phyloP scores from a whole-genome alignment of 257 asterid genomes.

The Nicotiana undulata region DNA sequence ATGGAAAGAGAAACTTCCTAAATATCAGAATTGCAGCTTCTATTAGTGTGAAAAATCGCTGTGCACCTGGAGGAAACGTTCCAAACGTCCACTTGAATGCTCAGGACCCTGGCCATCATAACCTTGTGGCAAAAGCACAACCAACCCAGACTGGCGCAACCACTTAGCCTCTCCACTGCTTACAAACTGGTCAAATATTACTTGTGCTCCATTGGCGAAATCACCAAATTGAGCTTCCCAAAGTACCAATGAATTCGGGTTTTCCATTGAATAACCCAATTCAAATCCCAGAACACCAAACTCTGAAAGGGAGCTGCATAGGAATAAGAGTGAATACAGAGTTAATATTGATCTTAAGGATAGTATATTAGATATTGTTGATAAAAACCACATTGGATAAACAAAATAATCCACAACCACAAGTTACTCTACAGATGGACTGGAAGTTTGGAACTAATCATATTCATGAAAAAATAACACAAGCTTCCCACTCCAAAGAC shows the following conservation, averaged over 20 bases:
- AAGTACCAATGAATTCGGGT: slow-evolving; percentile 21
- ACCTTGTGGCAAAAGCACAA: slow-evolving; percentile 62
- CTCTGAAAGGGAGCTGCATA: slow-evolving; percentile 22
- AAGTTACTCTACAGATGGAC: not conserved
- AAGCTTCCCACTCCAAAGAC: not conserved
- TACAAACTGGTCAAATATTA: slow-evolving; percentile 64
- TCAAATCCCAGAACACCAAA: slow-evolving; percentile 32
- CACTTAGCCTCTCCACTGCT: slow-evolving; percentile 81
- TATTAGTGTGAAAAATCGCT: slow-evolving; percentile 5
- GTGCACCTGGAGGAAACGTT: slow-evolving; percentile 66
- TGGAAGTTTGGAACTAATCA: not conserved
- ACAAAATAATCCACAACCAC: not conserved
- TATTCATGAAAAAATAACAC: not conserved
- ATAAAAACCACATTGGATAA: not conserved
- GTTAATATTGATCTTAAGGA: not conserved
- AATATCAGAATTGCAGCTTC: not conserved
- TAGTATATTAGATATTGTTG: not conserved
- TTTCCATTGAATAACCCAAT: slow-evolving; percentile 23
- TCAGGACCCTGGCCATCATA: slow-evolving; percentile 86
- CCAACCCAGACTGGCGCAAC: slow-evolving; percentile 64
- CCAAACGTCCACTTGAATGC: slow-evolving; percentile 81
- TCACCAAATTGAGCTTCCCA: slow-evolving; percentile 90
- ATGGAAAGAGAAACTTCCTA: slow-evolving; percentile 12
- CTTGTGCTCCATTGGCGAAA: slow-evolving; percentile 75
- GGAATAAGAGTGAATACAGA: not conserved